Evolutionary conservation across 108 stramenopile species (phyloP), one percentile per base, ranked within the genome.

Genomic region (Pseudonitzschia pungens): DNA sequence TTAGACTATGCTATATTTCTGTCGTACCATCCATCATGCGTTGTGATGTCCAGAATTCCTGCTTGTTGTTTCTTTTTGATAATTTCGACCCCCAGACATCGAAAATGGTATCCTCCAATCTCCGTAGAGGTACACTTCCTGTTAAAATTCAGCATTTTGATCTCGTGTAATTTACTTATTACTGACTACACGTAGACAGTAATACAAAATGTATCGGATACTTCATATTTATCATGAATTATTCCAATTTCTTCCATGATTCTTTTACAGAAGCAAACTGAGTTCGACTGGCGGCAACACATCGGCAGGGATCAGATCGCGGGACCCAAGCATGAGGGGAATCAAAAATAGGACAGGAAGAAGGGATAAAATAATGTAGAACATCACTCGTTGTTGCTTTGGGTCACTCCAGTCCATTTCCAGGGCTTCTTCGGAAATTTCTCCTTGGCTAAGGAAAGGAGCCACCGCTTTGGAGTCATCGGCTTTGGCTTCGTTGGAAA

Each of bases 321-420:
- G 78, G 45, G 88, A 89, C 43, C 89, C 92, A 68, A 94, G 84
- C 91, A 94, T 94, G n/a, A 94, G 57, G 5, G 93, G 93, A 42
- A 94, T 82, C 81, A 94, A 77, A 70, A 94, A 94, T 26, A 94
- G 71, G 57, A 94, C 87, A 5, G 93, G 93, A 4, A 94, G 68
- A 54, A 94, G 69, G 4, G 93, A 92, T 29, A 94, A 67, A 29
- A 94, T 89, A 26, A 90, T 94, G 74, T 94, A 94, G 57, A 92
- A 82, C 32, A 92, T 89, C 18, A 94, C 93, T 21, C 93, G 76
- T 16, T 89, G 80, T 78, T 94, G 91, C 57, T 94, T 94, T 33
- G 91, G 86, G 75, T 94, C 93, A 11, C 77, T 84, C 27, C 91
- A 82, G 68, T 94, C 91, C 27, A 87, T 84, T 29, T 78, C 77